phyloP scores from a whole-genome alignment of 2,329 filamentous ascomycete species.

The Fusarium pilosicola region DNA sequence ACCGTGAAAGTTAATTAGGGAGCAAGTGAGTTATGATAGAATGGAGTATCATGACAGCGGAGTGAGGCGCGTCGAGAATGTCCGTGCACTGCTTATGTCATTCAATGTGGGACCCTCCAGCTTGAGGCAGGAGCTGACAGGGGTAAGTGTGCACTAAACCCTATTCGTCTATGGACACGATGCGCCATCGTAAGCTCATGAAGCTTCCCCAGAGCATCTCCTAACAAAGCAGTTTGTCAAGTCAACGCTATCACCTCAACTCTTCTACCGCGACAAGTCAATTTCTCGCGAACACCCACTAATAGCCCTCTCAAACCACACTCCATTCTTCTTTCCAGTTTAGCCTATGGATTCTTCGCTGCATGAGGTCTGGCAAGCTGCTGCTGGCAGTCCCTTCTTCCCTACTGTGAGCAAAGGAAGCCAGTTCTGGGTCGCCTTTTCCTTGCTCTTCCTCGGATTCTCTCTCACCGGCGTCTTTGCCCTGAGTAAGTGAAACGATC shows the following conservation, averaged over 20 bases:
- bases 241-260: conserved; percentile 7
- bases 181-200: conserved; percentile 45
- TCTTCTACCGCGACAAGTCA: conserved; percentile 1
- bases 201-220: conserved; percentile 43
- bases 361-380: conserved; percentile 92
- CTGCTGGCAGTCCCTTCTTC: conserved; percentile 84
- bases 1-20: conserved; percentile 4
- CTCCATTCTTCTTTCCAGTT: conserved; percentile 1
- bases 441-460: conserved; percentile 77
- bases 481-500: conserved; percentile 70
- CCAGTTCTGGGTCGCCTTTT: conserved; percentile 85
- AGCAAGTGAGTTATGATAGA: conserved; percentile 23
- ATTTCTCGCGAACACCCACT: neutral
- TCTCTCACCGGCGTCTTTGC: conserved; percentile 82
- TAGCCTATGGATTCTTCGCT: conserved; percentile 80
- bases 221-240: conserved; percentile 26
- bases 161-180: conserved; percentile 49
- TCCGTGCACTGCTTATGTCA: conserved; percentile 48
- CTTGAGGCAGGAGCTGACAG: neutral
- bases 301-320: neutral
- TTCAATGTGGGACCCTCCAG: neutral
- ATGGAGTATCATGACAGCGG: conserved; percentile 39
- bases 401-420: conserved; percentile 82
- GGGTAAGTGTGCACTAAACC: conserved; percentile 44
- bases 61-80: conserved; percentile 35